Percentiles rank a stretch among this genome's conserved stretches.
Conservation (phyloP, 2,329 filamentous ascomycete genomes). For the Raffaelea deltoideospora region DNA sequence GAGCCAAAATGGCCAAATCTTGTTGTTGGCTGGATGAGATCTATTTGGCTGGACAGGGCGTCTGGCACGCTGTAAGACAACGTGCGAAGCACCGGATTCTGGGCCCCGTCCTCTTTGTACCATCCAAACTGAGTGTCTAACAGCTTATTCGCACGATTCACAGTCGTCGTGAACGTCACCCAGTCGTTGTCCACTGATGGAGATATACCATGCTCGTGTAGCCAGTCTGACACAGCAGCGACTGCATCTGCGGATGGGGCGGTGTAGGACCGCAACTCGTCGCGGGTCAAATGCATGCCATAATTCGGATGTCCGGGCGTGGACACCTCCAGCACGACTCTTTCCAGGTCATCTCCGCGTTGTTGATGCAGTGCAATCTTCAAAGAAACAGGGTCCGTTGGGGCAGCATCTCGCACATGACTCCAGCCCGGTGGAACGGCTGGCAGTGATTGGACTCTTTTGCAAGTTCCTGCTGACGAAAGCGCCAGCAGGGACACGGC, state of each 20-base stretch:
- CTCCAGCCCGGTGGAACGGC: conserved; percentile 23
- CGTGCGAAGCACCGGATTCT: conserved; percentile 31
- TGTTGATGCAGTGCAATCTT: conserved; percentile 33
- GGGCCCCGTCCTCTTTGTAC: conserved; percentile 30
- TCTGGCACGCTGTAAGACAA: conserved; percentile 46
- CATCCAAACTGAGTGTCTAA: conserved; percentile 41
- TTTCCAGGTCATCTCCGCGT: conserved; percentile 35
- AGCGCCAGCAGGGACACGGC: too few species aligned
- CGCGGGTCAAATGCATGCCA: conserved; percentile 45
- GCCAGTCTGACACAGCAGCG: conserved; percentile 37
- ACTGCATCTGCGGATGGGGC: conserved; percentile 33
- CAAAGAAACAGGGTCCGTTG: conserved; percentile 27
- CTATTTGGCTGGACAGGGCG: conserved; percentile 35
- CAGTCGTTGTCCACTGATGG: conserved; percentile 39
- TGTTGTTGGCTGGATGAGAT: conserved; percentile 51
- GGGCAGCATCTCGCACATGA: conserved; percentile 17
- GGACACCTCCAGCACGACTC: conserved; percentile 44
- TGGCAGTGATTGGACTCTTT: too few species aligned
- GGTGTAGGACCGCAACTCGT: conserved; percentile 38
- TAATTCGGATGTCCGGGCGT: conserved; percentile 43
- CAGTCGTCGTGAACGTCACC: conserved; percentile 41
- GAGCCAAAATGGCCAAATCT: conserved; percentile 37
- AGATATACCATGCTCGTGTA: conserved; percentile 31
- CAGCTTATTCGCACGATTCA: conserved; percentile 36
- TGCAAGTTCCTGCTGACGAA: too few species aligned